These are phyloP conservation scores for Zhuliangozyma parablackwelliae DNA, from an alignment of 1,139 yeast genomes.

Conservation along the genomic window DNA sequence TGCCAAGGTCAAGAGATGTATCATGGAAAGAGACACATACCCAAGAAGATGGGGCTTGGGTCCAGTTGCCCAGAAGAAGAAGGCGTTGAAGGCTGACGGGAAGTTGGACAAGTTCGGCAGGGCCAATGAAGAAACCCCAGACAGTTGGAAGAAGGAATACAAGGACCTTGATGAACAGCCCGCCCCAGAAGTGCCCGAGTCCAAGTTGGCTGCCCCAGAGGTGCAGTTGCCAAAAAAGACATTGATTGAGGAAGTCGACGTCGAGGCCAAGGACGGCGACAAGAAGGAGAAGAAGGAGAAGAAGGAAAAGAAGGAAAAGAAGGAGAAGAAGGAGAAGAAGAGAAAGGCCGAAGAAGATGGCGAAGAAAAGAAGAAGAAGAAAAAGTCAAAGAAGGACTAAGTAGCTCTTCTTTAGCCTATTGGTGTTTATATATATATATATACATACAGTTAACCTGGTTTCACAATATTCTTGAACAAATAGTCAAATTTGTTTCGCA, in stretches of 20 bases:
- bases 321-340: slow-evolving; percentile 32
- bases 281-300: slow-evolving; percentile 59
- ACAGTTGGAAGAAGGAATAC: slow-evolving; percentile 83
- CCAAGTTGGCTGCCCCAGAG: slow-evolving; percentile 47
- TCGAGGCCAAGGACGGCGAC: slow-evolving; percentile 35
- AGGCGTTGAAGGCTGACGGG: slow-evolving; percentile 96
- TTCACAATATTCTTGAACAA: slow-evolving; percentile 9
- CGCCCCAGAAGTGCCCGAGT: slow-evolving; percentile 48
- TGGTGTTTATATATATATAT: too few relatives aligned
- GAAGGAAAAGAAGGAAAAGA: slow-evolving; percentile 57
- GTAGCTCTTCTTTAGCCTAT: background rate
- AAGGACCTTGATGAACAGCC: slow-evolving; percentile 73
- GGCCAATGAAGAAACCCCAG: slow-evolving; percentile 89
- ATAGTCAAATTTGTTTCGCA: slow-evolving; percentile 15
- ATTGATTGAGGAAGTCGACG: slow-evolving; percentile 27
- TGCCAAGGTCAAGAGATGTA: slow-evolving; percentile 97
- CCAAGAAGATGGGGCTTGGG: slow-evolving; percentile 99
- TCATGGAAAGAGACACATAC: slow-evolving; percentile 98
- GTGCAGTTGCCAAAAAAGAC: slow-evolving; percentile 50
- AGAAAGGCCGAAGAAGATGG: slow-evolving; percentile 57
- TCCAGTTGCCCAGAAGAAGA: slow-evolving; percentile 97
- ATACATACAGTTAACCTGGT: background rate
- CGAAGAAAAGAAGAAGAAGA: slow-evolving; percentile 46
- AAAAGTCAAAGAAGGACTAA: slow-evolving; percentile 28
- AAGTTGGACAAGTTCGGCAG: slow-evolving; percentile 95